Conservation (phyloP, 139 green algal species). For the Yamagishiella unicocca region DNA sequence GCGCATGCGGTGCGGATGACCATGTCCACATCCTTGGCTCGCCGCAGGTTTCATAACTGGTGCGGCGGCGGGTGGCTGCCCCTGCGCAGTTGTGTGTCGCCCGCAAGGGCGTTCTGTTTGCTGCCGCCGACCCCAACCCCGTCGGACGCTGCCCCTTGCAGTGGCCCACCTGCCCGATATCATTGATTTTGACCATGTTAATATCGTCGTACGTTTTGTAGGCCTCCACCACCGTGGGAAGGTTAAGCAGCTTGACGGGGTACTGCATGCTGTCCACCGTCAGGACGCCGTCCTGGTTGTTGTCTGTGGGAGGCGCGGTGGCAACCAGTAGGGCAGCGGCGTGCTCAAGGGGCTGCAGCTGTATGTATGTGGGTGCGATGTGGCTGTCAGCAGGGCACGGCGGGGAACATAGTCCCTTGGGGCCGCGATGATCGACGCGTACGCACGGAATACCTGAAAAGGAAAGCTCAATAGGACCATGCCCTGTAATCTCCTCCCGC, state of each 20-base stretch:
- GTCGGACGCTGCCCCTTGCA: no score
- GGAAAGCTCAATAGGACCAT: conserved; percentile 49
- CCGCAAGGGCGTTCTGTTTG: no score
- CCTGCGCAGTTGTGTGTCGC: no score
- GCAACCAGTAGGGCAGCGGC: no score
- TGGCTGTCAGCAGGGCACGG: neutral
- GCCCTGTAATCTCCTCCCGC: conserved; percentile 32
- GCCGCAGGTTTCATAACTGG: no score
- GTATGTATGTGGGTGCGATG: no score
- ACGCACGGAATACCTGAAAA: conserved; percentile 37
- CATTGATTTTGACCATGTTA: conserved; percentile 92
- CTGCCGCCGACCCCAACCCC: no score
- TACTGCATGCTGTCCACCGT: conserved; percentile 68
- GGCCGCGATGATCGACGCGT: neutral
- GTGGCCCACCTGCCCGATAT: conserved; percentile 86
- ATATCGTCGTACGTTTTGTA: conserved; percentile 95
- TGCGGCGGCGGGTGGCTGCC: no score
- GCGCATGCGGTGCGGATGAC: no score
- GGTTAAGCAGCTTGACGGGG: conserved; percentile 77
- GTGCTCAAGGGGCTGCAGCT: no score
- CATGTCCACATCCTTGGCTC: no score
- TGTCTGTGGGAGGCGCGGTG: neutral
- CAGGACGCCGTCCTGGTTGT: conserved; percentile 61
- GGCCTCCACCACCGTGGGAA: conserved; percentile 89
- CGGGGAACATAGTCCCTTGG: neutral